Evolutionary conservation across 768 basidiomycete genomes (phyloP), one percentile per base, ranked within the genome.

Genomic region (Lactifluus pinguis): DNA sequence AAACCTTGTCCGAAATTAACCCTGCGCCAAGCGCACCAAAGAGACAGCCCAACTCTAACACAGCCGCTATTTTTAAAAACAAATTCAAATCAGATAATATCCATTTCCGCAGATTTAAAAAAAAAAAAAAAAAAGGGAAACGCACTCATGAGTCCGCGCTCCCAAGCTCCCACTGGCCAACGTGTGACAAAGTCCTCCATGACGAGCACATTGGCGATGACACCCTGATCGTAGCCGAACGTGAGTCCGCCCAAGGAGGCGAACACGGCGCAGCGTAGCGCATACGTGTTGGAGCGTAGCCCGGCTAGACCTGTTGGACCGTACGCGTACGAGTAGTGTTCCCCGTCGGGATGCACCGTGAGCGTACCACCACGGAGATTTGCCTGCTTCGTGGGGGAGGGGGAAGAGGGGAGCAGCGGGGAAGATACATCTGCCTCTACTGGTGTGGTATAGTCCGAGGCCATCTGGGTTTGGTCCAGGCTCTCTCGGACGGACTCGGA

Each of bases 211-310:
- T 92, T 92, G 3, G 90, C 87, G 64, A 92, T 89, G 57, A 91
- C 89, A 41, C 89, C 89, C 68, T 91, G 89, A 67, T 90, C 89
- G 68, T 91, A 91, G 9, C 89, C 89, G 70, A 91, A 91, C 14
- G 85, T 82, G 58, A 90, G 69, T 0, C 88, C 88, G 1, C 89
- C 89, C 66, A 91, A 80, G 10, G 84, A 86, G 0, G 85, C 89
- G 64, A 90, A 89, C 51, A 85, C 74, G 4, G 85, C 87, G 62
- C 87, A 90, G 1, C 82, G 73, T 8, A 85, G 71, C 4, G 84
- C 80, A 65, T 85, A 87, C 59, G 76, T 78, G 69, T 89, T 91
- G 63, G 79, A 79, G 49, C 78, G 68, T 15, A 91, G 76, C 10
- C 89, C 89, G 3, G 76, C 66, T 10, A 89, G 65, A 1, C 89